Base-by-base conservation (phyloP, 208 protist species). In the Crithidia fasciculata region DNA sequence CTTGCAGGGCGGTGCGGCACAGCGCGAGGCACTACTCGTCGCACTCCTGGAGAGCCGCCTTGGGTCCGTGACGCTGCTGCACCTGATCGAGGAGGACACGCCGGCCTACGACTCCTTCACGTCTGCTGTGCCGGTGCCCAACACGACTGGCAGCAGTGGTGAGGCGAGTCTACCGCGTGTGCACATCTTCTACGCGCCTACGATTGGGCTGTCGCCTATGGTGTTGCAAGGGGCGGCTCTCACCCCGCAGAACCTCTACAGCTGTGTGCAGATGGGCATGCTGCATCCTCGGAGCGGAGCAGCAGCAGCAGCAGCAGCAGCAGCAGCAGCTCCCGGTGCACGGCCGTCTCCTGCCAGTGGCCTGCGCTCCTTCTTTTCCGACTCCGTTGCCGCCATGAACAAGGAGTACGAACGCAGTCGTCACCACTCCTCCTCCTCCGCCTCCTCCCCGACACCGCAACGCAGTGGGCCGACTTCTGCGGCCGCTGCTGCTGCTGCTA, bases 61-160 rank as follows among this genome's bases (percentile, higher is more conserved):
- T 5, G 57, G 52, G 64, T 55, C 59, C 28, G 66, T 85, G 12
- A 68, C 68, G 7, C 28, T 90, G 44, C 28, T 90, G 43, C 84
- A 92, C 65, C 72, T 85, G 12, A 76, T 94, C n/a, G 82, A 86
- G 50, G 72, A 67, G 16, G 86, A 74, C 28, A 82, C 85, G 18
- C 72, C 75, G 18, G 79, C 72, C 41, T 84, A 88, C 71, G 59
- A 80, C 9, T 64, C 84, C 8, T 90, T 94, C 66, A 60, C 66
- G 6, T 43, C 57, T 10, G 85, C 82, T 5, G 77, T 90, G 41
- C 70, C 76, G 7, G 75, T 56, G 13, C 54, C 55, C 59, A 12
- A 15, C 5, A 36, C 45, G 5, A 41, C 5, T 3, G 47, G 43
- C n/a, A 60, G 50, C 52, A 41, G 4, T 18, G 56, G 4, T 6